Evolutionary conservation across 2,329 filamentous ascomycete species (phyloP), one percentile per base, ranked within the genome.

Genomic region (Penicillium sclerotiorum): DNA sequence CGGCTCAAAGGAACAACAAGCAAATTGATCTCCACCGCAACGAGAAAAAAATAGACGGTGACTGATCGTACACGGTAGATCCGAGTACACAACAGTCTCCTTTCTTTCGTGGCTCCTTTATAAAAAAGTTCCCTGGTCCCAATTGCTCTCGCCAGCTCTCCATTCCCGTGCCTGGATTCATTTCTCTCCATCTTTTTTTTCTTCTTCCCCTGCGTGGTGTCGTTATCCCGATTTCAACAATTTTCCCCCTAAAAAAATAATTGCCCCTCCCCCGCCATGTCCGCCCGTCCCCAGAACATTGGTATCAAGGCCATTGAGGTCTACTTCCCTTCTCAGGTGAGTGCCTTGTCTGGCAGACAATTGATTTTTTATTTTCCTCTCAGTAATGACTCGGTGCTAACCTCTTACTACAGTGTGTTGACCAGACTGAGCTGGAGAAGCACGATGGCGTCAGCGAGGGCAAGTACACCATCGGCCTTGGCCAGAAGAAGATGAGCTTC

Each of bases 251-350:
- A 32, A 32, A 43, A 32, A 45, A 36, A 27, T 15, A 27, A 43
- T 46, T 52, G 35, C 52, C 53, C 58, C 56, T 57, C 61, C 55
- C 54, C 58, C 63, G 74, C 58, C 60, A 92, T 91, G 88, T 82
- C 87, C 69, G 72, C 85, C 63, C 86, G 88, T 76, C 88, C 89
- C 59, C 85, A 91, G 75, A 93, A 93, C 77, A 87, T 94, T 74
- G 89, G 89, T 82, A 91, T 94, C 72, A 93, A 94, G 80, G 89
- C 88, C 87, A 89, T 94, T 74, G 89, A 94, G 73, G 84, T 94
- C 70, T 94, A 94, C 75, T 89, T 90, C 70, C 89, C 89, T 59
- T 88, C 81, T 73, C 89, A 93, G 85, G 89, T 93, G n/a, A n/a
- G n/a, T n/a, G n/a, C n/a, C n/a, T n/a, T n/a, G n/a, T n/a, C n/a